These are phyloP conservation scores for Trichoderma brevicompactum DNA, from an alignment of 2,329 filamentous ascomycete species.

Conservation along the genomic window DNA sequence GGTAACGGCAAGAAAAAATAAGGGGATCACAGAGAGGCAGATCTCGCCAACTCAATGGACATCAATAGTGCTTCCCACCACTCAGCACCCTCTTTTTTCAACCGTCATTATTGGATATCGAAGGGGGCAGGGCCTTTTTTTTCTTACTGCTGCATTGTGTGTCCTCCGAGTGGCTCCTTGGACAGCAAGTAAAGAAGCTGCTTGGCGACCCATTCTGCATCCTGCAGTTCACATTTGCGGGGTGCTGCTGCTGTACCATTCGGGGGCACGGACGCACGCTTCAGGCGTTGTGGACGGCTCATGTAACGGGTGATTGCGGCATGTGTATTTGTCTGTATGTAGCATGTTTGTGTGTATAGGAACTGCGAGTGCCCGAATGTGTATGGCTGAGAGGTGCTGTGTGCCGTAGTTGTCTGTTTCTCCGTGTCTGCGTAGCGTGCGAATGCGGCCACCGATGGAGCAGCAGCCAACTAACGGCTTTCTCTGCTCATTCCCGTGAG, in stretches of 20 bases:
- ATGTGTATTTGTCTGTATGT: constrained; percentile 16
- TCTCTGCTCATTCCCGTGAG: background rate
- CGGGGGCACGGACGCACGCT: constrained; percentile 11
- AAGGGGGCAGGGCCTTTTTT: background rate
- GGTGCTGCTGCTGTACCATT: constrained; percentile 23
- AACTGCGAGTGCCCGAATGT: background rate
- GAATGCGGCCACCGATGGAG: constrained; percentile 1
- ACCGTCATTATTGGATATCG: constrained; percentile 13
- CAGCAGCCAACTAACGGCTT: constrained; percentile 9
- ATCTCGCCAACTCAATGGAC: constrained; percentile 6
- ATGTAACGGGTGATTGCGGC: constrained; percentile 23
- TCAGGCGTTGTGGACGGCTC: constrained; percentile 21
- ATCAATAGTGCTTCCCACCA: background rate
- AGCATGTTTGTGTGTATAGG: background rate
- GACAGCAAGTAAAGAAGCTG: background rate
- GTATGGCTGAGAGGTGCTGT: background rate
- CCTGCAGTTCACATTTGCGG: constrained; percentile 28
- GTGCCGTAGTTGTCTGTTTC: background rate
- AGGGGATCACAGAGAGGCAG: background rate
- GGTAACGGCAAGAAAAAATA: constrained; percentile 47
- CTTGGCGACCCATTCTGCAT: constrained; percentile 11
- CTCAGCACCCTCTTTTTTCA: background rate
- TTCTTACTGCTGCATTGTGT: constrained; percentile 6
- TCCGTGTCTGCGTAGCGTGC: background rate
- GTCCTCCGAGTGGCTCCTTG: constrained; percentile 9